A percentile compares a stretch with the other conserved stretches of the same genome.
phyloP scores from a whole-genome alignment of 164 flowering plant species.

The Saururus chinensis region DNA sequence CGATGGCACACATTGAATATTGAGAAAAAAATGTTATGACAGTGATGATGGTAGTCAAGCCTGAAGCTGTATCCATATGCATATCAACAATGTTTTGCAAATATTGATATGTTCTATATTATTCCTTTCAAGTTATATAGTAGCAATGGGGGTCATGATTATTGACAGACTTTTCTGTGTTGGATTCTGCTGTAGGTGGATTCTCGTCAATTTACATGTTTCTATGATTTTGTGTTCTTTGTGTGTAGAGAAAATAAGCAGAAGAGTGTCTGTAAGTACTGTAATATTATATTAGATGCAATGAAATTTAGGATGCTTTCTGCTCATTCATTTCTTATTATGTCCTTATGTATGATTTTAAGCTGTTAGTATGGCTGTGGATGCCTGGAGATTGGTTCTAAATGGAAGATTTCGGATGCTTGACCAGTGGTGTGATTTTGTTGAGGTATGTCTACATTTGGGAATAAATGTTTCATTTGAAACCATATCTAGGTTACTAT shows the following conservation, averaged over 20 bases:
- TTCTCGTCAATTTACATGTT: constrained; percentile 56
- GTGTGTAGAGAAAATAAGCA: constrained; percentile 87
- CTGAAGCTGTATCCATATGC: too few species aligned
- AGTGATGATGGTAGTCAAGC: background rate
- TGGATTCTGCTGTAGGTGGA: constrained; percentile 42
- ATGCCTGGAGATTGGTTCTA: constrained; percentile 77
- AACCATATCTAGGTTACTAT: too few species aligned
- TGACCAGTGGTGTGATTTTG: constrained; percentile 85
- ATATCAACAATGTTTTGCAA: too few species aligned
- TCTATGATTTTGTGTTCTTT: constrained; percentile 91
- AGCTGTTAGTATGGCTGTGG: constrained; percentile 76
- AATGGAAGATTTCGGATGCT: constrained; percentile 85
- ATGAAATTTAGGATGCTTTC: background rate
- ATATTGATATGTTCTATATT: too few species aligned
- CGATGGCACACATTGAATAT: background rate
- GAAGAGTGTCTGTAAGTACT: constrained; percentile 75
- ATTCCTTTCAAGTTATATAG: too few species aligned
- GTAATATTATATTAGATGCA: background rate
- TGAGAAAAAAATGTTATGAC: background rate
- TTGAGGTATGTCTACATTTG: constrained; percentile 48
- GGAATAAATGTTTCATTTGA: background rate
- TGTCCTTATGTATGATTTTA: constrained; percentile 12
- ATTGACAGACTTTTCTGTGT: constrained; percentile 2
- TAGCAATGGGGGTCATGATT: background rate
- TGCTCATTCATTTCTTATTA: background rate